Evolutionary conservation across 1,284 basidiomycete species (phyloP).

Genomic region (Ceraceosorus guamensis): DNA sequence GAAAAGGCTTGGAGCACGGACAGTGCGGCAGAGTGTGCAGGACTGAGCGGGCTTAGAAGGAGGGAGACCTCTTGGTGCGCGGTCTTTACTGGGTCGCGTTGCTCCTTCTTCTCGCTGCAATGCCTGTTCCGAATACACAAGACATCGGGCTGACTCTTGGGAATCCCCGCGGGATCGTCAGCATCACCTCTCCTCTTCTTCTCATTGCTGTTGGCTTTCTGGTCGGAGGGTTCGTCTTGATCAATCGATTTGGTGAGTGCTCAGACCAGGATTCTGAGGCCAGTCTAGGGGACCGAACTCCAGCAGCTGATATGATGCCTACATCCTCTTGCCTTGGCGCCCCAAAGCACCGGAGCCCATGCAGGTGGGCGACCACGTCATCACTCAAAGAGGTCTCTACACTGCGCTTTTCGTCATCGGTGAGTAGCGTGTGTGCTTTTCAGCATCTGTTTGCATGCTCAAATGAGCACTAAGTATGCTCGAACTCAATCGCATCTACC

Average conservation of each 20-base stretch:
- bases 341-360: conserved; percentile 39
- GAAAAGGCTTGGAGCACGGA: too few relatives aligned
- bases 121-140: too few relatives aligned
- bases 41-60: too few relatives aligned
- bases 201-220: conserved; percentile 80
- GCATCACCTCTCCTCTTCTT: conserved; percentile 68
- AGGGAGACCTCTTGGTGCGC: too few relatives aligned
- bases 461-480: not conserved
- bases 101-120: too few relatives aligned
- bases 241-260: conserved; percentile 63
- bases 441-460: conserved; percentile 1
- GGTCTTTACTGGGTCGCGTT: too few relatives aligned
- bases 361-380: conserved; percentile 66
- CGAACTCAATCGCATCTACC: not conserved
- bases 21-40: too few relatives aligned
- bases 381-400: conserved; percentile 67
- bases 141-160: not conserved
- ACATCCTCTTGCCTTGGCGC: too few relatives aligned
- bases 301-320: too few relatives aligned
- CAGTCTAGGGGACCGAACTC: too few relatives aligned
- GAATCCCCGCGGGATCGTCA: not conserved
- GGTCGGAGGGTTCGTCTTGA: conserved; percentile 79
- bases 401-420: conserved; percentile 53
- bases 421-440: not conserved
- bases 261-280: too few relatives aligned